Evolutionary conservation across 345 rosid species (phyloP), one percentile per base, ranked within the genome.

Genomic region (Linum usitatissimum): DNA sequence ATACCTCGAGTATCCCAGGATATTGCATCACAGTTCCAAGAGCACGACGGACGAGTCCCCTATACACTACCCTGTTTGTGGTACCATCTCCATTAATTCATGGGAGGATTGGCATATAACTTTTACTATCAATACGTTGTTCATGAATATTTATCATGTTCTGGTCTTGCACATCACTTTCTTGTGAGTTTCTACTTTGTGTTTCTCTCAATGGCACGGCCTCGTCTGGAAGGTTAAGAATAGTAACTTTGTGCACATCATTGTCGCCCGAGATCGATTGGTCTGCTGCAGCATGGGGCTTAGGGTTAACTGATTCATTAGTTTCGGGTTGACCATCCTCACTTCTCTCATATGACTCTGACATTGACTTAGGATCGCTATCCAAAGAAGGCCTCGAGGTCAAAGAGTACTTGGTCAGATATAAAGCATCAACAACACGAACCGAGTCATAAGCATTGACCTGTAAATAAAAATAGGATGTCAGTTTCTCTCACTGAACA

Each of bases 51-150:
- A 83, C 48, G 62, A 93, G 90, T 69, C 94, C 99, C 75, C 76
- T 70, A 66, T 81, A 87, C 48, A 90, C 86, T 53, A 63, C 56
- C 53, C 55, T 80, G 69, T 93, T 93, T 70, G 81, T 67, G 42
- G 87, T 83, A 64, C 94, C 96, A 78, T 93, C 90, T 64, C 90
- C 97, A 73, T 90, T 90, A 64, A 90, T 70, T 97, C 99, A 93
- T 59, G 97, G 99, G 58, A 72, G 75, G 74, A 93, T 83, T 36
- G 92, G 96, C 60, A 78, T 61, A 61, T 76, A 71, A 53, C 57
- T 64, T 68, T 74, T 72, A 45, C 59, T 62, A 12, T 72, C 68
- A 38, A 19, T 61, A 65, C 53, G 63, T 54, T 60, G 68, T 62
- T 51, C 62, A 48, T 64, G 70, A 30, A 59, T 66, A 65, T 66